A percentile compares a stretch with the other conserved stretches of the same genome.
These are phyloP conservation scores for Vitis hybrid DNA, from an alignment of 177 flowering plant genomes.

Conservation along the genomic window DNA sequence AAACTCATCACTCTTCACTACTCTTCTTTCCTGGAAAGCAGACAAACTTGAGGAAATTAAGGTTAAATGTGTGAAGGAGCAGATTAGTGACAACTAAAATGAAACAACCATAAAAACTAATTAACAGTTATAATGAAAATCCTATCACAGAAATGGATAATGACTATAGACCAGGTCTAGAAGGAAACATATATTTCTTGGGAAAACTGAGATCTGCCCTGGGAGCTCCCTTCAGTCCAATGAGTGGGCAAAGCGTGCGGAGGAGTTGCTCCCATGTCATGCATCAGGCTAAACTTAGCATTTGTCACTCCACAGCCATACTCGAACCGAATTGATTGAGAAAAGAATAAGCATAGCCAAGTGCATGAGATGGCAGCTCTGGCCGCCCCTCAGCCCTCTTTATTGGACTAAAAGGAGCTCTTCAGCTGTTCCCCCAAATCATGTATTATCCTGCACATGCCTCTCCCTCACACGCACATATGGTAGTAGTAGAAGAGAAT, in stretches of 20 bases:
- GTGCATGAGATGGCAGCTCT: conserved; percentile 55
- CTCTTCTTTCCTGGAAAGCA: too few species aligned
- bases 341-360: conserved; percentile 28
- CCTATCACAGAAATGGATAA: neutral
- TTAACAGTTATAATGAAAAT: too few species aligned
- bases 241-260: conserved; percentile 33
- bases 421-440: neutral
- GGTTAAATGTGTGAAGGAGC: too few species aligned
- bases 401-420: conserved; percentile 49
- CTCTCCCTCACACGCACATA: neutral
- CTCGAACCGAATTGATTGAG: too few species aligned
- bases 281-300: conserved; percentile 37
- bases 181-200: neutral
- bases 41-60: too few species aligned
- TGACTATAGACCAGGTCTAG: neutral
- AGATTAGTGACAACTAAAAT: too few species aligned
- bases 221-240: conserved; percentile 75
- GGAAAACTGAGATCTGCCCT: neutral
- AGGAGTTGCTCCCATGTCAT: conserved; percentile 63
- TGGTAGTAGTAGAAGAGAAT: too few species aligned
- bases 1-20: too few species aligned
- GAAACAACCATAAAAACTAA: too few species aligned
- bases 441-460: too few species aligned
- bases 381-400: conserved; percentile 33
- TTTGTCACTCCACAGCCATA: neutral